Base-by-base conservation (phyloP, 306 rosid species). In the Begonia masoniana region DNA sequence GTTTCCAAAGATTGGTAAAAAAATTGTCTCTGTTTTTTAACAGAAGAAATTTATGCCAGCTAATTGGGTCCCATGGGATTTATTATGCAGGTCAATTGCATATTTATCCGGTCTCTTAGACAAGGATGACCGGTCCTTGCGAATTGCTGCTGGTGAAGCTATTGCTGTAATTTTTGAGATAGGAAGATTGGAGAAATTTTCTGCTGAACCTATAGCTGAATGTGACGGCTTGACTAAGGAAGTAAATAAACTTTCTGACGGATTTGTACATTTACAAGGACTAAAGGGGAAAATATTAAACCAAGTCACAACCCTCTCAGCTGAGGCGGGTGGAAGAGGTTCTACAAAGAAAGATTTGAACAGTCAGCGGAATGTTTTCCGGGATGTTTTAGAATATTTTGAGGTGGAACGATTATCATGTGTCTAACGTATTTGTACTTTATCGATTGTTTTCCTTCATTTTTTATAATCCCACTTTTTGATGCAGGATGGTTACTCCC, bases 61-160 rank as follows among this genome's bases (percentile, higher is more conserved):
- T 10, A 45, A 45, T 45, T 11, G 49, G 49, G 7, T 39, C 10
- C 13, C 12, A 21, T 2, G 15, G 42, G 13, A 70, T 35, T 60
- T 56, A 71, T 52, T 23, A 31, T 76, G 77, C 85, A 91, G 97
- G 62, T 73, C 85, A 64, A 72, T 85, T 62, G 46, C 84, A 24
- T 85, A 75, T 72, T 74, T 91, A 62, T 83, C 96, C 14, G 56
- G 80, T 64, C 88, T 91, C 56, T 85, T 91, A 49, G 96, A 91
- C 56, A 91, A 83, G 76, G 96, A 83, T 58, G 97, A 91, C 45
- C 82, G 97, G 26, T 69, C 89, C 51, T 66, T 83, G n/a, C 85
- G 97, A 55, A 91, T 85, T 54, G 94, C 87, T 71, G 86, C 97
- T 52, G 97, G 97, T 42, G 88, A 91, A 75, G 97, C 97, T 2